Conservation (phyloP, 164 flowering plant genomes). For the Malania oleifera region DNA sequence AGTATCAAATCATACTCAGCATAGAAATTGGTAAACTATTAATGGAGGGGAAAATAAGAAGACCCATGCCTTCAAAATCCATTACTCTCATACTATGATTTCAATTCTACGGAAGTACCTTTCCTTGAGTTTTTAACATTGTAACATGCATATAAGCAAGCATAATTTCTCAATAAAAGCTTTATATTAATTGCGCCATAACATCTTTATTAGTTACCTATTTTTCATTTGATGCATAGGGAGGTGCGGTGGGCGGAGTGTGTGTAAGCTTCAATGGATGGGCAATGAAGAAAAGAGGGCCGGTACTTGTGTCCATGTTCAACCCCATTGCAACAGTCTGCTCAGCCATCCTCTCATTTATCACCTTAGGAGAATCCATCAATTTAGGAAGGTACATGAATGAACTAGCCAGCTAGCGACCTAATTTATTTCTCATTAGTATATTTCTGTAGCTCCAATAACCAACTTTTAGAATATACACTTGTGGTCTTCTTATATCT, state of each 20-base stretch:
- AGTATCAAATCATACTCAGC: neutral
- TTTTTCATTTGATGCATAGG: constrained; percentile 27
- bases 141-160: too few relatives aligned
- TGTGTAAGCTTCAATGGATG: constrained; percentile 65
- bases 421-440: too few relatives aligned
- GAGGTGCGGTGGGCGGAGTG: constrained; percentile 49
- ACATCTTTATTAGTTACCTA: neutral
- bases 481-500: neutral
- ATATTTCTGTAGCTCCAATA: too few relatives aligned
- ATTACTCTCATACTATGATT: too few relatives aligned
- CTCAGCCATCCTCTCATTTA: constrained; percentile 42
- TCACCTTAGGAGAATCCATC: constrained; percentile 51
- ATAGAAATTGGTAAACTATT: too few relatives aligned
- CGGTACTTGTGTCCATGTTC: constrained; percentile 78
- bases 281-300: constrained; percentile 84
- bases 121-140: too few relatives aligned
- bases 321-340: constrained; percentile 64
- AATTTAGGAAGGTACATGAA: constrained; percentile 54
- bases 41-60: too few relatives aligned
- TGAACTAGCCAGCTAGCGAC: too few relatives aligned
- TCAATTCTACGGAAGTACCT: too few relatives aligned
- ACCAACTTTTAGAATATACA: neutral
- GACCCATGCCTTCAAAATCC: too few relatives aligned
- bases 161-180: neutral
- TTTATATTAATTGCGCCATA: neutral